phyloP scores from a whole-genome alignment of 345 rosid genomes.

The Citrus australasica region DNA sequence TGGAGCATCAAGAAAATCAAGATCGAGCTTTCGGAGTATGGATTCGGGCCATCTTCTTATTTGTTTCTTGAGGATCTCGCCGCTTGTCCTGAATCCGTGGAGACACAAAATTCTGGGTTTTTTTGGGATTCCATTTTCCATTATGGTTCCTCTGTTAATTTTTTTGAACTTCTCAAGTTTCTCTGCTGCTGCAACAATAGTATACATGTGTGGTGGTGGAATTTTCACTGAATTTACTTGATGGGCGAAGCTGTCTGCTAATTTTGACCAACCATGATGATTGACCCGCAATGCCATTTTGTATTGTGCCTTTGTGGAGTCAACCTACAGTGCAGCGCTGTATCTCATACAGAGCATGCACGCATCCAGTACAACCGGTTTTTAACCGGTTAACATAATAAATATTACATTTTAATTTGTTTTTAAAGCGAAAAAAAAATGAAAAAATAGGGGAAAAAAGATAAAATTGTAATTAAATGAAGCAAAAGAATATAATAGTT shows the following conservation, averaged over 20 bases:
- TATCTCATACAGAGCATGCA: no score
- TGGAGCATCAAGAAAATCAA: conserved; percentile 45
- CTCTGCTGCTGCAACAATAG: background rate
- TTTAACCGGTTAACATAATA: no score
- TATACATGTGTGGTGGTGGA: background rate
- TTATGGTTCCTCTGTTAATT: background rate
- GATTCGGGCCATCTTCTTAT: conserved; percentile 37
- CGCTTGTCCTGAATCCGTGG: conserved; percentile 55
- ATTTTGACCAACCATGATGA: background rate
- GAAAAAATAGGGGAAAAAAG: no score
- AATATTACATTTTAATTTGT: no score
- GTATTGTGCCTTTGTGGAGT: background rate
- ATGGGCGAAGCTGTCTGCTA: background rate
- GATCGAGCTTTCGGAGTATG: conserved; percentile 39
- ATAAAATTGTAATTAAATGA: no score
- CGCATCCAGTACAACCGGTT: no score
- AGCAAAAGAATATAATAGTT: no score
- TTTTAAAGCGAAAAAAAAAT: no score
- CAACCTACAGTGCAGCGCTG: no score
- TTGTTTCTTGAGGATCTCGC: conserved; percentile 34
- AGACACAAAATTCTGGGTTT: conserved; percentile 51
- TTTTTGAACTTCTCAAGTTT: background rate
- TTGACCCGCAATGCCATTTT: background rate
- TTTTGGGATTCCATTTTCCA: conserved; percentile 23
- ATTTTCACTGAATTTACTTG: background rate